Percentiles rank a stretch among this genome's conserved stretches.
Conservation (phyloP, 2,329 filamentous ascomycete genomes). For the Apiospora sp. region DNA sequence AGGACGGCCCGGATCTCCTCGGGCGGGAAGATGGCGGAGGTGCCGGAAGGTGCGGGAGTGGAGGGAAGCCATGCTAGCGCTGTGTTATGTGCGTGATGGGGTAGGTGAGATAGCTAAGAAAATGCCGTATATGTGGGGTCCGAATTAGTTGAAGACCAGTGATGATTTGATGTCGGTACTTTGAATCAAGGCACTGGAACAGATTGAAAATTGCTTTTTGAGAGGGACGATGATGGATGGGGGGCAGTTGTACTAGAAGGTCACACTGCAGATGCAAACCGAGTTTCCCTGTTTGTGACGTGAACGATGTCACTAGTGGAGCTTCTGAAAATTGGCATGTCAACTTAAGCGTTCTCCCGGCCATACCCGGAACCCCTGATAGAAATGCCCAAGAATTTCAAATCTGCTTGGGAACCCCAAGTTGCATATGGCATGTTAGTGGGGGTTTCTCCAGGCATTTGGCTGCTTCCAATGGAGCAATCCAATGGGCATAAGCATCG, state of each 20-base stretch:
- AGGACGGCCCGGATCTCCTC: constrained; percentile 50
- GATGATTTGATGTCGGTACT: neutral
- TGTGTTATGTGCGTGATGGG: neutral
- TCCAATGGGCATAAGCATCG: neutral
- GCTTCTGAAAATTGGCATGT: neutral
- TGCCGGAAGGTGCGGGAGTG: neutral
- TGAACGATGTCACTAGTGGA: constrained; percentile 2
- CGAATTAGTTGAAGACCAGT: neutral
- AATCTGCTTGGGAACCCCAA: neutral
- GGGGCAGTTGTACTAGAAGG: neutral
- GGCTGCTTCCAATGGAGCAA: neutral
- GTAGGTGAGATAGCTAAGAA: neutral
- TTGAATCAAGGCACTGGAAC: neutral
- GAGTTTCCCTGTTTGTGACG: neutral
- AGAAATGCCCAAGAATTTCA: neutral
- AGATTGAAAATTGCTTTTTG: neutral
- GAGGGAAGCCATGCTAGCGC: neutral
- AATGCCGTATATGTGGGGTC: neutral
- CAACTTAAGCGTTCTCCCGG: neutral
- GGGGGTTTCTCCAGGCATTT: neutral
- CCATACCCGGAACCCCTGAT: neutral
- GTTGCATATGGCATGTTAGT: neutral
- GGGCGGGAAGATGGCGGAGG: constrained; percentile 38
- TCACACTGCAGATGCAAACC: neutral
- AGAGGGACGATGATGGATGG: neutral